Percentiles rank a stretch among this genome's conserved stretches.
These are phyloP conservation scores for Aspergillus texensis DNA, from an alignment of 2,329 filamentous ascomycete genomes.

Conservation along the genomic window DNA sequence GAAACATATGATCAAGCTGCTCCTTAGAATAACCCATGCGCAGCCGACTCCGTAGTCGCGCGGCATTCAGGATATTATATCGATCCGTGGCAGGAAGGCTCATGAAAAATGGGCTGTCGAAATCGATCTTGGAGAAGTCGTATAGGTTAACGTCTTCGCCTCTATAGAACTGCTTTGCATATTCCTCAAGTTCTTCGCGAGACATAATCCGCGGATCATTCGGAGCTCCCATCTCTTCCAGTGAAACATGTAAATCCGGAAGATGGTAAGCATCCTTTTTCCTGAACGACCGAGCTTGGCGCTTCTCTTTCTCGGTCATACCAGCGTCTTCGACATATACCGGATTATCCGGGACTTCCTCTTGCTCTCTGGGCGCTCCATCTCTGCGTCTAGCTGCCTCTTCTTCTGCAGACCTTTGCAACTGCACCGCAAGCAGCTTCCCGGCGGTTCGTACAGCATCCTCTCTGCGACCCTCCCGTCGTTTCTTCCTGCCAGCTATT, in stretches of 20 bases:
- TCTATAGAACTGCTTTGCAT: slow-evolving; percentile 86
- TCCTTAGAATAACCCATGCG: slow-evolving; percentile 97
- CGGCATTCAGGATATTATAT: slow-evolving; percentile 97
- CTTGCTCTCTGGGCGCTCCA: slow-evolving; percentile 49
- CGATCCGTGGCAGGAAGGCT: slow-evolving; percentile 86
- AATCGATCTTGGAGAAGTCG: slow-evolving; percentile 98
- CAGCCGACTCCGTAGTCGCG: slow-evolving; percentile 80
- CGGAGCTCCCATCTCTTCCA: slow-evolving; percentile 83
- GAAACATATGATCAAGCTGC: slow-evolving; percentile 94
- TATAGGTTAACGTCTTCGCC: slow-evolving; percentile 89
- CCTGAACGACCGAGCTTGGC: slow-evolving; percentile 74
- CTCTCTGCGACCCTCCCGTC: slow-evolving; percentile 85
- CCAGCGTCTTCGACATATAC: slow-evolving; percentile 91
- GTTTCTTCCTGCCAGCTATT: slow-evolving; percentile 73
- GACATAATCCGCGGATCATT: slow-evolving; percentile 97
- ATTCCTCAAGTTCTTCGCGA: slow-evolving; percentile 88
- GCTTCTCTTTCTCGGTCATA: slow-evolving; percentile 76
- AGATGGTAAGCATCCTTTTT: slow-evolving; percentile 96
- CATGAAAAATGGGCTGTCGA: slow-evolving; percentile 92
- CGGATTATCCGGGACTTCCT: slow-evolving; percentile 72
- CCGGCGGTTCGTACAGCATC: slow-evolving; percentile 91
- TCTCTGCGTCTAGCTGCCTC: slow-evolving; percentile 69
- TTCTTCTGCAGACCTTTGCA: slow-evolving; percentile 87
- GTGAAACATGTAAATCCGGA: slow-evolving; percentile 76
- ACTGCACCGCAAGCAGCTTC: slow-evolving; percentile 88